phyloP scores from a whole-genome alignment of 2,329 filamentous ascomycete species.

The Aurifilum marmelostoma region DNA sequence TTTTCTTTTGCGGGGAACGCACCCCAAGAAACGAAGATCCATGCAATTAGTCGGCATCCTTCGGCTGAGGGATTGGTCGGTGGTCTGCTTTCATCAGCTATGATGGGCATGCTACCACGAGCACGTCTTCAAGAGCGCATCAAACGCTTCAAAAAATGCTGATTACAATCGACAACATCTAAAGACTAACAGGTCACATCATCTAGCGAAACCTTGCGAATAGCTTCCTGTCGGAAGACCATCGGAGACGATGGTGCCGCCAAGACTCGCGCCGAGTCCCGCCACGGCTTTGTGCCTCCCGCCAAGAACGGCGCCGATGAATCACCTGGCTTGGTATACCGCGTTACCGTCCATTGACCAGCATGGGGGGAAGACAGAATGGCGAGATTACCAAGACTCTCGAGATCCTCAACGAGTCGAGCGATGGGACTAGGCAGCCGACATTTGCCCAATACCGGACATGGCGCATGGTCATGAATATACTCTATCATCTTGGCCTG shows the following conservation, averaged over 20 bases:
- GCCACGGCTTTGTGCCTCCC: slow-evolving; percentile 14
- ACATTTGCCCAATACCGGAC: background rate
- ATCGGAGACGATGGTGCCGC: slow-evolving; percentile 1
- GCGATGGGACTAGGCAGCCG: slow-evolving; percentile 12
- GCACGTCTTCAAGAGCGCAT: background rate
- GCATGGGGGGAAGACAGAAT: background rate
- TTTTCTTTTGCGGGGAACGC: background rate
- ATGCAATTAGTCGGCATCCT: background rate
- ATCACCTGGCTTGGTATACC: slow-evolving; percentile 18
- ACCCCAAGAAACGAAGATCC: background rate
- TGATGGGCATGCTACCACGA: background rate
- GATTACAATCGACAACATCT: background rate
- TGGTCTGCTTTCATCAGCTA: background rate
- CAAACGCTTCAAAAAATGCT: background rate
- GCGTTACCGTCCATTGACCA: background rate
- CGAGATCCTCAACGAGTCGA: background rate
- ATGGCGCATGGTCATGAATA: slow-evolving; percentile 15
- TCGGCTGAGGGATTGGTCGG: background rate
- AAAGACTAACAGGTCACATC: background rate
- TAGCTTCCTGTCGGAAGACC: background rate
- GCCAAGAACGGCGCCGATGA: slow-evolving; percentile 23
- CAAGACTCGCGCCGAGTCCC: slow-evolving; percentile 23
- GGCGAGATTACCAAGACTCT: background rate
- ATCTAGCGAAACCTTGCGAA: too few relatives aligned
- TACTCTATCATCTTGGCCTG: slow-evolving; percentile 21